phyloP scores from a whole-genome alignment of 495 filamentous ascomycete species.

The Daldinia concentrica region DNA sequence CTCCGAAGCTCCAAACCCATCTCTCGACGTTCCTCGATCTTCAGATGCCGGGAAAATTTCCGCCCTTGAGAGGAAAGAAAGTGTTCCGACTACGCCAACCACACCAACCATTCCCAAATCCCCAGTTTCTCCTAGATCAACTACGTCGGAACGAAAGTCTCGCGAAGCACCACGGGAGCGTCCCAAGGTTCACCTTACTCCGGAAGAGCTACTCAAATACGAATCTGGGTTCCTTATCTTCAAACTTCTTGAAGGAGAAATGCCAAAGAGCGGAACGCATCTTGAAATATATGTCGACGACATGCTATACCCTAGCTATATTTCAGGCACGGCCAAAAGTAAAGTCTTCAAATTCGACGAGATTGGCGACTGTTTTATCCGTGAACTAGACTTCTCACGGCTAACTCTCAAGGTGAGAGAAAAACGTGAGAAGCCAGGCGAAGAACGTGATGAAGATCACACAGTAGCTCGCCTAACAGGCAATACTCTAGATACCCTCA shows the following conservation, averaged over 20 bases:
- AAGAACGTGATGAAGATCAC: slow-evolving; percentile 72
- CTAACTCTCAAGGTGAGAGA: slow-evolving; percentile 86
- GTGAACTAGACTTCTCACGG: slow-evolving; percentile 93
- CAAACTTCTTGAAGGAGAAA: slow-evolving; percentile 86
- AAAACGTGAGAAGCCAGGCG: slow-evolving; percentile 76
- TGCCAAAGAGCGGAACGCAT: slow-evolving; percentile 77
- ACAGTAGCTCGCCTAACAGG: slow-evolving; percentile 85
- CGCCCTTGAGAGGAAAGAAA: slow-evolving; percentile 47
- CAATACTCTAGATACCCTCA: slow-evolving; percentile 84
- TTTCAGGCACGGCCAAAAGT: slow-evolving; percentile 74
- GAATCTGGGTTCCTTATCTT: slow-evolving; percentile 95
- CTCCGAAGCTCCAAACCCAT: slow-evolving; percentile 48
- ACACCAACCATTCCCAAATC: slow-evolving; percentile 45
- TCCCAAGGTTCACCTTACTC: slow-evolving; percentile 79
- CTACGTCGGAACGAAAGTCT: slow-evolving; percentile 58
- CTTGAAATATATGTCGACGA: slow-evolving; percentile 95
- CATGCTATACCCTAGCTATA: slow-evolving; percentile 88
- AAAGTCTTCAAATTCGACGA: slow-evolving; percentile 79
- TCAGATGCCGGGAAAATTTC: slow-evolving; percentile 53
- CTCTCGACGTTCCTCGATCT: slow-evolving; percentile 52
- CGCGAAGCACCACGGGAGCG: slow-evolving; percentile 67
- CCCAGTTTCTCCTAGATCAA: slow-evolving; percentile 38
- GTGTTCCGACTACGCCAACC: slow-evolving; percentile 47
- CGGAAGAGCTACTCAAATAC: slow-evolving; percentile 81
- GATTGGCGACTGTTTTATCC: slow-evolving; percentile 93